A percentile compares a stretch with the other conserved stretches of the same genome.
These are phyloP conservation scores for Apiotrichum porosum DNA, from an alignment of 1,284 basidiomycete species.

Conservation along the genomic window DNA sequence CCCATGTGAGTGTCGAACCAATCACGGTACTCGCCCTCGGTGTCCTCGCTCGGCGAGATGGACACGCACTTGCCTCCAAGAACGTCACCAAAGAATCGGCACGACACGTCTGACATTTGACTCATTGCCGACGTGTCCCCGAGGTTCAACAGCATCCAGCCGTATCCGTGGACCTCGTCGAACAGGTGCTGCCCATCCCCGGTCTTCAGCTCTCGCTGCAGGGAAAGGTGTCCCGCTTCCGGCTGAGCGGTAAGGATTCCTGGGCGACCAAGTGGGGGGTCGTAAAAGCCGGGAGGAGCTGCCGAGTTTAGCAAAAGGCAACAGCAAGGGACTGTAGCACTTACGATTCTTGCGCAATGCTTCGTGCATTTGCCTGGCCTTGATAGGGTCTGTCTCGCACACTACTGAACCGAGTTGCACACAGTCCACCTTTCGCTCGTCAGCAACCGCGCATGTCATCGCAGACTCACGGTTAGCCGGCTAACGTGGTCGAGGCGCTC, in stretches of 20 bases:
- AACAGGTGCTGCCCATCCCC: background rate
- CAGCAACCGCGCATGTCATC: background rate
- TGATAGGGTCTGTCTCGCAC: conserved; percentile 18
- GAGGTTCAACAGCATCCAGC: conserved; percentile 11
- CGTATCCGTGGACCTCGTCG: conserved; percentile 8
- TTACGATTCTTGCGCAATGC: conserved; percentile 1
- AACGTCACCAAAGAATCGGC: background rate
- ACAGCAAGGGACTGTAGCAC: no score
- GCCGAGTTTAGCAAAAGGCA: no score
- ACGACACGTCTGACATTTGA: background rate
- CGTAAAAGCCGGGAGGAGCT: conserved; percentile 2
- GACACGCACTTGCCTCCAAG: conserved; percentile 2
- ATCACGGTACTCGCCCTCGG: conserved; percentile 1
- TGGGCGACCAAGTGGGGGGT: conserved; percentile 10
- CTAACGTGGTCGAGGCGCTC: conserved; percentile 18
- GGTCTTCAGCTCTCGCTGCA: conserved; percentile 2
- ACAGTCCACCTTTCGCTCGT: conserved; percentile 3
- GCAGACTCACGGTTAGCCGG: conserved; percentile 4
- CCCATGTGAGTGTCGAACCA: conserved; percentile 7
- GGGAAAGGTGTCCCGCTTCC: conserved; percentile 3
- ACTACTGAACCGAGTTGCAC: conserved; percentile 18
- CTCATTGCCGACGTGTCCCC: background rate
- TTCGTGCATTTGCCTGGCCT: conserved; percentile 8
- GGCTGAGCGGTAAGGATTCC: conserved; percentile 10
- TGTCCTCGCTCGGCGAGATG: conserved; percentile 3